Base-by-base conservation (phyloP, 2,329 filamentous ascomycete species). In the Apiospora saccharicola region DNA sequence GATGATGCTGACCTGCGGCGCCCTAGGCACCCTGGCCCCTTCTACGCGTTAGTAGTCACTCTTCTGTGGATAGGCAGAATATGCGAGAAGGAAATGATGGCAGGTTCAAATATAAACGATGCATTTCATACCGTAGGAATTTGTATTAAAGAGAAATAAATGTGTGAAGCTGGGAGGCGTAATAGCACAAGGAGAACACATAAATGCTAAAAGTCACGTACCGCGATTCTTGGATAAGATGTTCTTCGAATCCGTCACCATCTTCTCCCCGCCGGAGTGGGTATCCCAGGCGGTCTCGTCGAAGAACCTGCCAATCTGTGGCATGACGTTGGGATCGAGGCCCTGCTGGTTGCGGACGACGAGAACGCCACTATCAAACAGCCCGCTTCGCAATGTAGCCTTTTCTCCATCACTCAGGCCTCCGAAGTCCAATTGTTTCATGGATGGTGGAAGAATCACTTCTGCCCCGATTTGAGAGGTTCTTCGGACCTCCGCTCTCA, bases 1-100 rank as follows among this genome's bases (percentile, higher is more conserved):
- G 19, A 69, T 69, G n/a, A 69, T 37, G 44, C 43, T 69, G 43
- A 69, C 68, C 22, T 69, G 68, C 68, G 43, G 68, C 68, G 68
- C 68, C 22, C 68, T 44, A 4, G 68, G 68, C n/a, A 51, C 22
- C 30, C 68, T 69, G 37, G 68, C 43, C 10, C 68, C 37, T 41
- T 37, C 37, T 37, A 3, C 6, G 37, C 37, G 5, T 37, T 37
- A 37, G 37, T 10, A 37, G 5, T 37, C 8, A 10, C 37, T 37
- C 37, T 37, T 37, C 8, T 37, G 6, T 7, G 5, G 37, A 10
- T 37, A 10, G 8, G 8, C 5, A 37, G 37, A 10, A 37, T 37
- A 37, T 37, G 6, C 37, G 1, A 37, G 37, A 5, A 37, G 37
- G 37, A 10, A 37, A 6, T 37, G 8, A 37, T 6, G 8, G 37